phyloP scores from a whole-genome alignment of 1,139 yeast genomes.

The Magnusiomyces tetraspermus region DNA sequence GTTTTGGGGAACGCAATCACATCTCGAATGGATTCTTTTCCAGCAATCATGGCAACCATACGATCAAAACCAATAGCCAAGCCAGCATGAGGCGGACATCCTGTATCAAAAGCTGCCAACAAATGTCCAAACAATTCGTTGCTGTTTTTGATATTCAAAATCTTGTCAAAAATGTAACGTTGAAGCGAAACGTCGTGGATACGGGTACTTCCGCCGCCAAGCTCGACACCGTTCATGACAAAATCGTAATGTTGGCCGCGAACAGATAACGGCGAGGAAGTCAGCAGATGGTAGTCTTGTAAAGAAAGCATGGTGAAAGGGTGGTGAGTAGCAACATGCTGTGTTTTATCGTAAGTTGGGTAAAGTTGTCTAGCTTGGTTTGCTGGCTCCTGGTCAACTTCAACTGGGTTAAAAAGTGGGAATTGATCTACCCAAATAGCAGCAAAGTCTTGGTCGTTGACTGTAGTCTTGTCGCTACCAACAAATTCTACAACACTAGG shows the following conservation, averaged over 20 bases:
- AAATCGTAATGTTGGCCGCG: conserved; percentile 93
- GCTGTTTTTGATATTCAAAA: conserved; percentile 37
- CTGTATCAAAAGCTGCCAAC: conserved; percentile 68
- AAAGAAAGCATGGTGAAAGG: conserved; percentile 89
- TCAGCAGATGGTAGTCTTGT: conserved; percentile 53
- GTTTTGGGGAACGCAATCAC: conserved; percentile 96
- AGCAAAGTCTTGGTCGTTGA: conserved; percentile 37
- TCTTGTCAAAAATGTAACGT: conserved; percentile 41
- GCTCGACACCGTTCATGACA: conserved; percentile 88
- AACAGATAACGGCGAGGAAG: conserved; percentile 48
- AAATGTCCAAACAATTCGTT: conserved; percentile 76
- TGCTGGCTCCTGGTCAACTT: conserved; percentile 24
- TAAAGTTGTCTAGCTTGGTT: conserved; percentile 33
- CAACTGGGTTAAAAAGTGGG: conserved; percentile 79
- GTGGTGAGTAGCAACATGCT: conserved; percentile 74
- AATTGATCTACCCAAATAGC: conserved; percentile 84
- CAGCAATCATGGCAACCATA: conserved; percentile 79
- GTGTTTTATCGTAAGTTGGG: conserved; percentile 48
- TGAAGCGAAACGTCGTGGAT: conserved; percentile 79
- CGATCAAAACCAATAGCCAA: conserved; percentile 92
- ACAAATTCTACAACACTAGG: conserved; percentile 18
- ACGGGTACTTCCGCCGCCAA: conserved; percentile 97
- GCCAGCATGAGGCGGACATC: conserved; percentile 99
- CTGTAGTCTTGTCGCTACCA: not conserved
- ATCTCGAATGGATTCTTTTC: conserved; percentile 69